Percentiles rank a stretch among this genome's conserved stretches.
phyloP scores from a whole-genome alignment of 176 grass and related monocot genomes.

The Avena insularis region DNA sequence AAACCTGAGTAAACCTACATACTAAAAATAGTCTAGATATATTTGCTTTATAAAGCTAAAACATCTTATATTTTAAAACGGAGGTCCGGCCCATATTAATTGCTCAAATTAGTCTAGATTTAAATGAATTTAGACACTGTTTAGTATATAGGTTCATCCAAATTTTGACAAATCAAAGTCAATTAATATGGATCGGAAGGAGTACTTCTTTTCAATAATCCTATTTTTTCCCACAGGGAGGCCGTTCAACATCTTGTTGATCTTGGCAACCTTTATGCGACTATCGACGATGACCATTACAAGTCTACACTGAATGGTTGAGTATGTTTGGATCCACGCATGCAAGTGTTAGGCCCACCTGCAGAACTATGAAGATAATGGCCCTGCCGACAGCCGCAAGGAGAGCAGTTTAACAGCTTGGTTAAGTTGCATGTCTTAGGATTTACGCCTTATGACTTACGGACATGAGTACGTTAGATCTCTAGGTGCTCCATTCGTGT shows the following conservation, averaged over 20 bases:
- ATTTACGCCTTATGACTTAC: not conserved
- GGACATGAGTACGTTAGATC: conserved; percentile 12
- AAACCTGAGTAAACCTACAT: too few species aligned
- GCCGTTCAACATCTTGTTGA: conserved; percentile 54
- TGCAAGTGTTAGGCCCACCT: not conserved
- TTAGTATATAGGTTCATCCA: too few species aligned
- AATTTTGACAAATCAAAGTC: too few species aligned
- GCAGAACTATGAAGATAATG: not conserved
- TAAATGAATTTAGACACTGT: too few species aligned
- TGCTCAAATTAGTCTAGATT: too few species aligned
- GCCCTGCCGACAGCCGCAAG: not conserved
- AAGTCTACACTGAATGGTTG: conserved; percentile 81
- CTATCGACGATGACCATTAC: conserved; percentile 86
- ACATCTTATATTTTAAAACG: too few species aligned
- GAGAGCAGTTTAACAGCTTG: conserved; percentile 22
- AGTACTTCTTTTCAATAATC: not conserved
- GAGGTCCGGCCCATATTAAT: too few species aligned
- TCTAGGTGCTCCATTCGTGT: conserved; percentile 3
- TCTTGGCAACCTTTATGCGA: conserved; percentile 72
- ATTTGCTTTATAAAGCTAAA: too few species aligned
- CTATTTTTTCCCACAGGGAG: conserved; percentile 50
- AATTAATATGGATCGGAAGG: too few species aligned
- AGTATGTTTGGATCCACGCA: not conserved
- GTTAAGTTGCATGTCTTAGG: conserved; percentile 21
- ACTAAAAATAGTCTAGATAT: too few species aligned